Percentiles rank a stretch among this genome's conserved stretches.
Evolutionary conservation across 768 basidiomycete species (phyloP).

Genomic region (Podaxis sp.): DNA sequence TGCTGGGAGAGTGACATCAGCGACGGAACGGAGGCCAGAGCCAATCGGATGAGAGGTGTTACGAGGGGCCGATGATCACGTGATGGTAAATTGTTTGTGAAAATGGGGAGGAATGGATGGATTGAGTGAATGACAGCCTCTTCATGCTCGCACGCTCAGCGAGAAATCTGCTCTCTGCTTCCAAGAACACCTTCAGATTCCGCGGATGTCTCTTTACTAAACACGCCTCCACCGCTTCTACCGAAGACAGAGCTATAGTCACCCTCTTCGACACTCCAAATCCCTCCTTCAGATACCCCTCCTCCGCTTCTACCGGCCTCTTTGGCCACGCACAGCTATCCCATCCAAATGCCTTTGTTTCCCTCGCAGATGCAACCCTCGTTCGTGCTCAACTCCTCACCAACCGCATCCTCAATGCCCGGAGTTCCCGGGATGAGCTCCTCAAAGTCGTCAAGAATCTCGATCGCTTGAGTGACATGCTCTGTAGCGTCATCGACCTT

Average conservation of each 20-base stretch:
- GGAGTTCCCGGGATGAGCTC: conserved; percentile 72
- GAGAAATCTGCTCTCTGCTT: conserved; percentile 39
- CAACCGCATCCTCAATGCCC: conserved; percentile 74
- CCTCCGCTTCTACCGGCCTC: conserved; percentile 62
- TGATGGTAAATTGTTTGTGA: background rate
- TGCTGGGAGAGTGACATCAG: too few species aligned
- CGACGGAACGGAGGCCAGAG: too few species aligned
- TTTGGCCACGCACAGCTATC: conserved; percentile 80
- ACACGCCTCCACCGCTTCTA: conserved; percentile 52
- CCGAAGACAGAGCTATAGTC: conserved; percentile 66
- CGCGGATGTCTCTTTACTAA: conserved; percentile 42
- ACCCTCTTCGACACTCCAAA: conserved; percentile 71
- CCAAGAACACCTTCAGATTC: conserved; percentile 37
- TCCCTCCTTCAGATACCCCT: conserved; percentile 33
- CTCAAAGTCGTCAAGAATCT: conserved; percentile 91
- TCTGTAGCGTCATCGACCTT: conserved; percentile 96
- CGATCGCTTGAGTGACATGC: conserved; percentile 92
- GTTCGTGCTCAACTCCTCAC: conserved; percentile 81
- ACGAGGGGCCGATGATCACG: background rate
- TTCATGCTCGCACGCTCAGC: conserved; percentile 45
- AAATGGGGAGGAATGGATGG: background rate
- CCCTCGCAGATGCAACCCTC: conserved; percentile 78
- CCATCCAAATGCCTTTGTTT: conserved; percentile 64
- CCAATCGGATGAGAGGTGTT: too few species aligned
- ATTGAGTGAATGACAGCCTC: background rate